These are phyloP conservation scores for Penicillium sp. DNA, from an alignment of 2,329 filamentous ascomycete genomes.

Conservation along the genomic window DNA sequence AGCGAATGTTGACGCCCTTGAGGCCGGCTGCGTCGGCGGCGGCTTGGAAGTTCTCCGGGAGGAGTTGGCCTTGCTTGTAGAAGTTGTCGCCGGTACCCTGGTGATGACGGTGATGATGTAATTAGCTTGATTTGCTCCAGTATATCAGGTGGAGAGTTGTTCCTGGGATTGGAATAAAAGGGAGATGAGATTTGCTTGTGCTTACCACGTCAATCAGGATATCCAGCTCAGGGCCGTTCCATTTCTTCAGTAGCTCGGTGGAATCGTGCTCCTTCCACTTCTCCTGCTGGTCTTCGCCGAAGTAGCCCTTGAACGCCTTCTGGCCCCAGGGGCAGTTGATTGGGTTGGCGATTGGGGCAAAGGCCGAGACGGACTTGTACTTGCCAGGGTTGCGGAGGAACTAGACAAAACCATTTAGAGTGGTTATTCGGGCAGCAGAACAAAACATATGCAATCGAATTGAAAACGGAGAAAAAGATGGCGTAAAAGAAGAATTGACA, in stretches of 20 bases:
- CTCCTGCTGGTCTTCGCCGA: slow-evolving; percentile 70
- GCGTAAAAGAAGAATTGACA: no score
- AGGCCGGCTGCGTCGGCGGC: slow-evolving; percentile 77
- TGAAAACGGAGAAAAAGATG: no score
- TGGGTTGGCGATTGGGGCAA: slow-evolving; percentile 89
- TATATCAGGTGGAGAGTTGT: no score
- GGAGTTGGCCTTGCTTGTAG: slow-evolving; percentile 88
- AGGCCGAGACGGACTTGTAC: slow-evolving; percentile 88
- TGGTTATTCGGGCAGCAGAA: no score
- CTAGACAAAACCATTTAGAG: slow-evolving; percentile 36
- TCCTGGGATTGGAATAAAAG: no score
- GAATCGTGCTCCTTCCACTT: slow-evolving; percentile 91
- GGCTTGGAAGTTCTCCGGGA: slow-evolving; percentile 88
- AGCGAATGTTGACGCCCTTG: slow-evolving; percentile 73
- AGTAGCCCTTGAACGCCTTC: slow-evolving; percentile 91
- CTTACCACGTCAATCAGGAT: slow-evolving; percentile 84
- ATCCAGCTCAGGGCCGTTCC: slow-evolving; percentile 69
- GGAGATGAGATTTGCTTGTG: slow-evolving; percentile 26
- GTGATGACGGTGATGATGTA: slow-evolving; percentile 35
- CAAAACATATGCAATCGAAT: no score
- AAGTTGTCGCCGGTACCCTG: slow-evolving; percentile 93
- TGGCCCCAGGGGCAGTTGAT: slow-evolving; percentile 86
- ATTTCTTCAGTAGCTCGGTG: slow-evolving; percentile 80
- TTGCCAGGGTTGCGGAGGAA: slow-evolving; percentile 88
- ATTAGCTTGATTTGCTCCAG: background rate